Base-by-base conservation (phyloP, 371 early-diverging fungal species). In the Mortierella sp. region DNA sequence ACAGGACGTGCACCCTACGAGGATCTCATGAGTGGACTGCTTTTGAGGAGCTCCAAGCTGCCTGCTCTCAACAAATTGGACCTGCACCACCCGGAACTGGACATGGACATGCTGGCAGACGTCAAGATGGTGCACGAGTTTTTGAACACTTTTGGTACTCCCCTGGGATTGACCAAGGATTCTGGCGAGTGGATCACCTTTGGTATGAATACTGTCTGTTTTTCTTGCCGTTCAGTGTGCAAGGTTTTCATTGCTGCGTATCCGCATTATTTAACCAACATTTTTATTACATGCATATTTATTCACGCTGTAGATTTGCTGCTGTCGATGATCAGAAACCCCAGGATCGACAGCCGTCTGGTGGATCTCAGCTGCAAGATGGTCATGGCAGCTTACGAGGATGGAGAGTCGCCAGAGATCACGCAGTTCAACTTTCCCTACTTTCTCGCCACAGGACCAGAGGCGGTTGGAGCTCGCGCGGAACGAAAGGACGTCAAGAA, bases 71-170 rank as follows among this genome's bases (percentile, higher is more conserved):
- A 70, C 45, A 79, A 74, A 37, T 48, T 83, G 50, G 76, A 79
- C 34, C 55, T 83, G 39, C 69, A 75, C 3, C 73, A 69, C 22
- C 63, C 64, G 22, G 79, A 79, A 10, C 34, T 83, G 16, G 61
- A 75, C 50, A 83, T 83, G 84, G 79, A 83, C 45, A 83, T 78
- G 79, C 37, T 83, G 48, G 84, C 84, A 9, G 79, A 83, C 43
- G 61, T 83, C 26, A 83, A 83, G 69, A 83, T 83, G 84, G 73
- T 83, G 1, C 84, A 83, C 40, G 84, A 83, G 39, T 83, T 83
- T 41, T 29, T 83, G 47, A 83, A 83, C 41, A 79, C 84, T 1
- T 83, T 83, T 70, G 84, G 84, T 29, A 72, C 67, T 34, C 76
- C 84, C 1, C 39, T 83, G 24, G 79, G 79, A 6, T 45, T 83